Evolutionary conservation across 2,329 filamentous ascomycete genomes (phyloP), one percentile per base, ranked within the genome.

Genomic region (Dissoconium aciculare): DNA sequence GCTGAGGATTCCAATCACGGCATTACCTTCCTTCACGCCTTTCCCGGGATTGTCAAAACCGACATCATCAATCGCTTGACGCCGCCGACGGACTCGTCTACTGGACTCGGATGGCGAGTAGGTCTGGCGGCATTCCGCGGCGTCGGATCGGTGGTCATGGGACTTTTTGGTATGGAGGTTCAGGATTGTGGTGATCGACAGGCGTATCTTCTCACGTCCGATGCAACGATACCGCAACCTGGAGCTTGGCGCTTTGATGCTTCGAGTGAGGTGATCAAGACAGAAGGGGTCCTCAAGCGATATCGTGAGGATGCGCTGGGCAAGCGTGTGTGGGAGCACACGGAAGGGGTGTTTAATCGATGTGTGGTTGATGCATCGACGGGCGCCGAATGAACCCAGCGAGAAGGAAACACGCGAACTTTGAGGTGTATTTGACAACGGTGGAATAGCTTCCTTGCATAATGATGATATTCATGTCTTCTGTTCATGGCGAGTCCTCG

Each of bases 141-240:
- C 19, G n/a, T 23, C 19, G 19, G 19, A 23, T 8, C 8, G 19
- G 19, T 23, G 8, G 19, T 23, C 8, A 23, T 23, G 19, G 19
- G 19, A 23, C 19, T 23, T n/a, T 23, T 23, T n/a, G 19, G 19
- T 8, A 23, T n/a, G 19, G 19, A 23, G n/a, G 19, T 23, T 8
- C 19, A 23, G 19, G 19, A 23, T 23, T 23, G 19, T 23, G 19
- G 19, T n/a, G 19, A 23, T 23, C 19, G 19, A n/a, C 19, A 23
- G 19, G 19, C 19, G 19, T 23, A 23, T 23, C 19, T 23, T 8
- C 19, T 23, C n/a, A 23, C 19, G 19, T 8, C 19, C 8, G 19
- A 8, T 8, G 19, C 19, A n/a, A n/a, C 19, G 19, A 23, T 23
- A 8, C 19, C 19, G n/a, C 8, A n/a, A 8, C n/a, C 19, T n/a